These are phyloP conservation scores for Xanthoconium purpureum DNA, from an alignment of 768 basidiomycete species.

Conservation along the genomic window DNA sequence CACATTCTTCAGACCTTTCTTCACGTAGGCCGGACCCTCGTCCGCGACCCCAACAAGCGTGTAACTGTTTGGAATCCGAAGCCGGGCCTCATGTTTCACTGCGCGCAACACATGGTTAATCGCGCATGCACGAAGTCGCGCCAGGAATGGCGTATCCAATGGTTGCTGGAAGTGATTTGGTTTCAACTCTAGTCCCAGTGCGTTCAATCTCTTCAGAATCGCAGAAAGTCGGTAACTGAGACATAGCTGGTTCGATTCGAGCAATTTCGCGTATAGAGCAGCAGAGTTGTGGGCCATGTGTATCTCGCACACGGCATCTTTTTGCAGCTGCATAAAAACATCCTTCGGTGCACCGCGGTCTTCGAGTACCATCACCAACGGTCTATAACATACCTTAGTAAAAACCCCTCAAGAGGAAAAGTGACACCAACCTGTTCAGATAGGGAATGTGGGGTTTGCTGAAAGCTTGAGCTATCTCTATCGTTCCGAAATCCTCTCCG, in stretches of 20 bases:
- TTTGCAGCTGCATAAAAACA: constrained; percentile 61
- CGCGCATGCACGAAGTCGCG: constrained; percentile 54
- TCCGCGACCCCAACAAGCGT: constrained; percentile 80
- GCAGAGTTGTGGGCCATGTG: constrained; percentile 60
- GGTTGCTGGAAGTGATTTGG: constrained; percentile 30
- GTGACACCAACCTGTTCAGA: constrained; percentile 66
- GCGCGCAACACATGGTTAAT: constrained; percentile 65
- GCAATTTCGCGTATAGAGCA: constrained; percentile 43
- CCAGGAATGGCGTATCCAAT: constrained; percentile 56
- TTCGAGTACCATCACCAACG: constrained; percentile 76
- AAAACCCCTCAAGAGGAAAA: neutral
- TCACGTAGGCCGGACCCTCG: constrained; percentile 65
- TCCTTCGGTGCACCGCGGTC: constrained; percentile 61
- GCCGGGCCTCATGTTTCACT: constrained; percentile 74
- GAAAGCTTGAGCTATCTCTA: constrained; percentile 73
- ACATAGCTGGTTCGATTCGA: constrained; percentile 49
- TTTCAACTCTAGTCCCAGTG: constrained; percentile 48
- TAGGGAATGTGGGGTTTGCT: constrained; percentile 58
- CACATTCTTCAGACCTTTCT: constrained; percentile 48
- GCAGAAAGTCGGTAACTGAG: constrained; percentile 45
- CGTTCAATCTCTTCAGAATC: constrained; percentile 47
- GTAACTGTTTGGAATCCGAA: constrained; percentile 64
- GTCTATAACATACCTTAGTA: constrained; percentile 36
- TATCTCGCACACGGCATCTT: constrained; percentile 51
- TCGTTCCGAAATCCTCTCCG: constrained; percentile 47